A percentile compares a stretch with the other conserved stretches of the same genome.
Conservation (phyloP, 352 stramenopile genomes). For the Globisporangium paroecandrum region DNA sequence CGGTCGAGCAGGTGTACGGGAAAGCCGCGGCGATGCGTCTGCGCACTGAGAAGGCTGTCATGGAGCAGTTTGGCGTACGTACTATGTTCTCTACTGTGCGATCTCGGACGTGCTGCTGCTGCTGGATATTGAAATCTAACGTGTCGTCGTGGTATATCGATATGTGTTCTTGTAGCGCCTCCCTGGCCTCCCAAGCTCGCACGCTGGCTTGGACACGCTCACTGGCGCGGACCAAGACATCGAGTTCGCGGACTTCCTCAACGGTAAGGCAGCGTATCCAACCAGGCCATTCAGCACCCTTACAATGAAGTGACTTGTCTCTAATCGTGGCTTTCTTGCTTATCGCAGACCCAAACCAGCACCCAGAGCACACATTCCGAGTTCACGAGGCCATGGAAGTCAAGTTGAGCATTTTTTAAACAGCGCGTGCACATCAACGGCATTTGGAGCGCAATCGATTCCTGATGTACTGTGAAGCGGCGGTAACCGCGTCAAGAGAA, state of each 20-base stretch:
- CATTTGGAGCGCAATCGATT: background rate
- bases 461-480: background rate
- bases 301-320: background rate
- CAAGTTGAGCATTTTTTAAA: constrained; percentile 88
- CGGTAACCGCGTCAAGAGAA: background rate
- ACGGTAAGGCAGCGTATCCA: constrained; percentile 33
- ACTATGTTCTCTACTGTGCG: background rate
- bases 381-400: constrained; percentile 88
- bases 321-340: background rate
- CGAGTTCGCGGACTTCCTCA: constrained; percentile 79
- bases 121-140: background rate
- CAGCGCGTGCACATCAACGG: background rate
- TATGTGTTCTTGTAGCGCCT: constrained; percentile 43
- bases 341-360: constrained; percentile 62
- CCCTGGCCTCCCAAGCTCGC: constrained; percentile 78
- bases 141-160: background rate
- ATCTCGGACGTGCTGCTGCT: background rate
- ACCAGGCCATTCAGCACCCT: too few species aligned
- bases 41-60: constrained; percentile 83
- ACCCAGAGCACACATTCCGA: constrained; percentile 76
- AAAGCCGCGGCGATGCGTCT: constrained; percentile 87
- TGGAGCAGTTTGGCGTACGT: constrained; percentile 78
- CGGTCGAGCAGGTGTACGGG: constrained; percentile 86
- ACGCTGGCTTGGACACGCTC: constrained; percentile 71
- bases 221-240: constrained; percentile 78